Conservation (phyloP, 176 grass and related monocot species). For the Triticum timopheevii region DNA sequence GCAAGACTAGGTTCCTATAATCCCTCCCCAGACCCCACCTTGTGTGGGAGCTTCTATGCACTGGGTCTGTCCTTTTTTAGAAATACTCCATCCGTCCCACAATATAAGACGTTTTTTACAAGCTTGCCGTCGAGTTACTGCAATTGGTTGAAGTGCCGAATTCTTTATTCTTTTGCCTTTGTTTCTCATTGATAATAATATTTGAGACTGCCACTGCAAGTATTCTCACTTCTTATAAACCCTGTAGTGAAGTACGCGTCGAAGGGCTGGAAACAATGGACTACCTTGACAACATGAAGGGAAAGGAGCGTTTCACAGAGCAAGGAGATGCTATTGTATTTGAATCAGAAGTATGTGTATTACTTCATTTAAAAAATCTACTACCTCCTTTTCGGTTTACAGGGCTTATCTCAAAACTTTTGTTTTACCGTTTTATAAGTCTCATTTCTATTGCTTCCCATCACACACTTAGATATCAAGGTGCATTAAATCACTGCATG, state of each 20-base stretch:
- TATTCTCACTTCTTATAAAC: constrained; percentile 13
- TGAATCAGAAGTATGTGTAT: constrained; percentile 67
- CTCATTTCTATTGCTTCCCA: too few relatives aligned
- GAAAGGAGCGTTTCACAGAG: constrained; percentile 65
- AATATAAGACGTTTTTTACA: not conserved
- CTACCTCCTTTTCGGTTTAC: too few relatives aligned
- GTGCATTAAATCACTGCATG: too few relatives aligned
- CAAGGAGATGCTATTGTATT: constrained; percentile 86
- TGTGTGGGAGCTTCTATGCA: too few relatives aligned
- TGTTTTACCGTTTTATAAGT: too few relatives aligned
- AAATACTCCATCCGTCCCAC: not conserved
- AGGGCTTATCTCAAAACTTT: too few relatives aligned
- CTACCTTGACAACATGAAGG: constrained; percentile 72
- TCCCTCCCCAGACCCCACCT: too few relatives aligned
- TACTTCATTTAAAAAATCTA: not conserved
- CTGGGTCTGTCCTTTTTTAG: not conserved
- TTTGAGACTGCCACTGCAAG: not conserved
- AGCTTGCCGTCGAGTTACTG: not conserved
- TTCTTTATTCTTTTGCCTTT: not conserved
- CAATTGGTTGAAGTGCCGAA: not conserved
- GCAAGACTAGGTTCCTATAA: too few relatives aligned
- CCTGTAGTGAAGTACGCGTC: constrained; percentile 70
- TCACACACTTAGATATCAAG: too few relatives aligned
- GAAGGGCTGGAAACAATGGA: constrained; percentile 93
- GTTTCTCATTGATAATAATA: not conserved